These are phyloP conservation scores for Trichoderma sp. DNA, from an alignment of 2,329 filamentous ascomycete species.

Conservation along the genomic window DNA sequence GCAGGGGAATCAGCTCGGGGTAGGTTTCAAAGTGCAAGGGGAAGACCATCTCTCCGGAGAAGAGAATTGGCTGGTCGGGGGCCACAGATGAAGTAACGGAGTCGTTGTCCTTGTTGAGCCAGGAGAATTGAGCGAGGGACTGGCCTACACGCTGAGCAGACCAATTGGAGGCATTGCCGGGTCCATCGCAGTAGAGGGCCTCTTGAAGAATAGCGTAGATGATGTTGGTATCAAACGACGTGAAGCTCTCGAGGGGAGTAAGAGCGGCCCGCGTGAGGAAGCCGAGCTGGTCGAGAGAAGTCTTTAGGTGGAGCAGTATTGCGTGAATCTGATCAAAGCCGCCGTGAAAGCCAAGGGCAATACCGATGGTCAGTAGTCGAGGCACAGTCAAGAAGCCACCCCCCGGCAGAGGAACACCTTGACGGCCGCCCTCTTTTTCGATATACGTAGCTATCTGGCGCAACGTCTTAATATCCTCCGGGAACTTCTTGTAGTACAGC, in stretches of 20 bases:
- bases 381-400: conserved; percentile 72
- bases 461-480: conserved; percentile 72
- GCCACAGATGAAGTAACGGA: conserved; percentile 33
- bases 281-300: conserved; percentile 76
- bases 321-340: conserved; percentile 76
- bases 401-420: conserved; percentile 62
- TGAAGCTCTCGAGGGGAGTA: conserved; percentile 64
- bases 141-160: conserved; percentile 67
- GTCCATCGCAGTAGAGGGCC: conserved; percentile 77
- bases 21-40: conserved; percentile 83
- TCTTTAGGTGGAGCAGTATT: conserved; percentile 67
- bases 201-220: conserved; percentile 90
- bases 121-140: conserved; percentile 49
- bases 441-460: conserved; percentile 68
- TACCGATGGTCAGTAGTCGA: conserved; percentile 75
- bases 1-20: conserved; percentile 70
- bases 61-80: conserved; percentile 60
- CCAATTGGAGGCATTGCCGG: conserved; percentile 67
- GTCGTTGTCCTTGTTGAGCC: conserved; percentile 46
- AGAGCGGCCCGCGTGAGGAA: conserved; percentile 73
- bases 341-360: conserved; percentile 76
- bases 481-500: conserved; percentile 82
- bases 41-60: conserved; percentile 92
- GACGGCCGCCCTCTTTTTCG: conserved; percentile 51
- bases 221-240: conserved; percentile 72